Evolutionary conservation across 768 basidiomycete genomes (phyloP), one percentile per base, ranked within the genome.

Genomic region (Pisolithus tinctorius): DNA sequence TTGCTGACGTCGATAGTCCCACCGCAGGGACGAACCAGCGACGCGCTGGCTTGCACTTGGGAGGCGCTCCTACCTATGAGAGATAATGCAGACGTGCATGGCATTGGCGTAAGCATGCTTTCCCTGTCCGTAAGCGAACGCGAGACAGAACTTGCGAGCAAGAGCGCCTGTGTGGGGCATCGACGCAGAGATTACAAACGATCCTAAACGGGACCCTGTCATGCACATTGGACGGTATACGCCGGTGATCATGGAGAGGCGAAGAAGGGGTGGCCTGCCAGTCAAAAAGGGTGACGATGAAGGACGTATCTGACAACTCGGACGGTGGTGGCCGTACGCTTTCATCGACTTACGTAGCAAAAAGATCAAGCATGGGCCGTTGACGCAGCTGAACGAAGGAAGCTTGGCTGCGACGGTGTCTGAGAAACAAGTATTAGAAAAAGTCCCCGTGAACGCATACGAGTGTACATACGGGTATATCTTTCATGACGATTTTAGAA

Each of bases 391-490:
- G 76, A 69, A 27, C 68, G 65, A 30, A 89, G 62, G 6, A 77
- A 74, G 36, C 72, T 72, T 2, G 84, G 65, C 60, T 90, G 86
- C 0, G 68, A 74, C 17, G 75, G 58, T 1, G 78, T 80, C 87
- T 91, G 56, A 43, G 45, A 25, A 41, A 42, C 30, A 16, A 45
- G 34, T 27, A 53, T 58, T 34, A 69, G 45, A 27, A 45, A 20
- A 16, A 4, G 29, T 43, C 31, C 42, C 23, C 16, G 51, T 50
- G 25, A 54, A 26, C 38, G 34, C 30, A 41, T 45, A 31, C 52
- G 45, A 39, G 16, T 36, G 8, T 0, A 11, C 79, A 39, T 63
- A 90, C 89, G 48, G 92, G 70, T 36, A 89, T 88, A 58, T 92
- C 88, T 59, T 80, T 83, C 47, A 86, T 73, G 41, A 74, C 65